phyloP scores from a whole-genome alignment of 352 stramenopile species.

The Phytophthora lateralis region DNA sequence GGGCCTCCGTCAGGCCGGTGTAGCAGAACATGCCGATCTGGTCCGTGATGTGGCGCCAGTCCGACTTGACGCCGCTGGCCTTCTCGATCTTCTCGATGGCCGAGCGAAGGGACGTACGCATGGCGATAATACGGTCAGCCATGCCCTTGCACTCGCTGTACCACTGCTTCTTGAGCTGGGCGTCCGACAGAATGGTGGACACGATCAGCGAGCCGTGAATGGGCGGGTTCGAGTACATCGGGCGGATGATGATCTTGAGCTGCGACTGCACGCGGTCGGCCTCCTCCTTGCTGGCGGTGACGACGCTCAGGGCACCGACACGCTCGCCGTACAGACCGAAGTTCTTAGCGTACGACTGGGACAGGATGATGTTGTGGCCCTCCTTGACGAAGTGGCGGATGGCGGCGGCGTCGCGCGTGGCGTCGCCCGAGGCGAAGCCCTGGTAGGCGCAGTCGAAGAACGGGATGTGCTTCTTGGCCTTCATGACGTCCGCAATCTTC shows the following conservation, averaged over 20 bases:
- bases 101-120: conserved; percentile 89
- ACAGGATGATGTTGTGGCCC: conserved; percentile 96
- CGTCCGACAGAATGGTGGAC: conserved; percentile 94
- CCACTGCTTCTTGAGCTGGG: conserved; percentile 93
- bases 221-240: conserved; percentile 99
- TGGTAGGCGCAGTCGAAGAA: conserved; percentile 99
- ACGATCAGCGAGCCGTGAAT: conserved; percentile 98
- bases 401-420: conserved; percentile 94
- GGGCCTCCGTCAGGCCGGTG: conserved; percentile 95
- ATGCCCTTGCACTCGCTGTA: conserved; percentile 96
- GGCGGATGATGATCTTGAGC: conserved; percentile 99
- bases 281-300: conserved; percentile 95
- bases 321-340: conserved; percentile 99
- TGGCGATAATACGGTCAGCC: conserved; percentile 95
- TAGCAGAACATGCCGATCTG: conserved; percentile 99
- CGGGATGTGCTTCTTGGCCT: conserved; percentile 95
- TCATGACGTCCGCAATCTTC: conserved; percentile 95
- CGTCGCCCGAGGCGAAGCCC: conserved; percentile 98
- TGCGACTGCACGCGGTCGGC: conserved; percentile 95
- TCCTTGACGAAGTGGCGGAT: conserved; percentile 98
- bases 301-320: conserved; percentile 96
- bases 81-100: conserved; percentile 84
- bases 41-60: conserved; percentile 98
- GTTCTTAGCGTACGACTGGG: conserved; percentile 99
- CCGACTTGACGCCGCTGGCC: conserved; percentile 74